Percentiles rank a stretch among this genome's conserved stretches.
Conservation (phyloP, 306 rosid genomes). For the Luffa acutangula region DNA sequence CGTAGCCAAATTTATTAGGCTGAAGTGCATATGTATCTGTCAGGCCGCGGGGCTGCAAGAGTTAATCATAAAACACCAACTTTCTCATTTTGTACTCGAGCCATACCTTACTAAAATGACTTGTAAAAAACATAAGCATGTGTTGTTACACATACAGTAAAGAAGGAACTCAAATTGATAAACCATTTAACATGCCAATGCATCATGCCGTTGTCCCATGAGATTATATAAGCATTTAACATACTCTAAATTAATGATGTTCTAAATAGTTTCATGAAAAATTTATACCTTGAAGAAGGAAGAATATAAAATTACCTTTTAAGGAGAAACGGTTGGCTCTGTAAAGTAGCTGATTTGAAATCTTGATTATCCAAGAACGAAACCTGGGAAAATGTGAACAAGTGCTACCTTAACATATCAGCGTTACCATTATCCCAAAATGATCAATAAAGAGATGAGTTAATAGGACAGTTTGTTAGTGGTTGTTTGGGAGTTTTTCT, state of each 20-base stretch:
- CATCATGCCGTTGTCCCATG: background rate
- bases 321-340: constrained; percentile 41
- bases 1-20: background rate
- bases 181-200: constrained; percentile 7
- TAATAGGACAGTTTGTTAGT: background rate
- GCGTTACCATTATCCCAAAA: background rate
- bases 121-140: background rate
- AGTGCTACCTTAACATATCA: background rate
- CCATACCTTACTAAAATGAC: background rate
- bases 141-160: background rate
- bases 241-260: background rate
- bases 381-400: constrained; percentile 17
- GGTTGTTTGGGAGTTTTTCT: background rate
- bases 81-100: background rate
- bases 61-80: background rate
- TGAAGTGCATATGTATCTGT: background rate
- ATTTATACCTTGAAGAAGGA: background rate
- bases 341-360: constrained; percentile 30
- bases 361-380: constrained; percentile 44
- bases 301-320: constrained; percentile 26
- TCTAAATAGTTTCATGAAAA: background rate
- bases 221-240: background rate
- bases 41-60: background rate
- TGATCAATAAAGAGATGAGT: background rate
- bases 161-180: background rate